phyloP scores from a whole-genome alignment of 2,329 filamentous ascomycete species.

The Phialocephala sp. region DNA sequence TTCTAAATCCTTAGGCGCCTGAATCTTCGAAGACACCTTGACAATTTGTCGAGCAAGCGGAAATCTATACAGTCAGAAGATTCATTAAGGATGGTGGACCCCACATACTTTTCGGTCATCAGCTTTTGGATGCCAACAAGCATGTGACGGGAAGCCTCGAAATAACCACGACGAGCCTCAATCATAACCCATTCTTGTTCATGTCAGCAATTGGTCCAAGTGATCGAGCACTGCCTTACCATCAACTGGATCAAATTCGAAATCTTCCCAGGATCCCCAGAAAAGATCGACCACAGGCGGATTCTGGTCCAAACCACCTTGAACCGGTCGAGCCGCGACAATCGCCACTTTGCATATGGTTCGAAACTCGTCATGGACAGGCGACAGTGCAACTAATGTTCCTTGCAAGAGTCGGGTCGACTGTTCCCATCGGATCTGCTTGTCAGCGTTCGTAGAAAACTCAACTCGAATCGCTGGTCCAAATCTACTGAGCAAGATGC shows the following conservation, averaged over 20 bases:
- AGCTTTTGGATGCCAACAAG: conserved; percentile 71
- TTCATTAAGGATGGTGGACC: background rate
- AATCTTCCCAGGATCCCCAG: conserved; percentile 65
- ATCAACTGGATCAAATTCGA: conserved; percentile 69
- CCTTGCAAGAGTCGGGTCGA: conserved; percentile 59
- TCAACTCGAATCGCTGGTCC: conserved; percentile 71
- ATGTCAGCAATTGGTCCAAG: background rate
- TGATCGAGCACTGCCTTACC: conserved; percentile 53
- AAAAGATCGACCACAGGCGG: conserved; percentile 79
- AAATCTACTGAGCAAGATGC: conserved; percentile 65
- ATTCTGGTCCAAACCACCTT: conserved; percentile 63
- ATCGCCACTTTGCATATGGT: conserved; percentile 71
- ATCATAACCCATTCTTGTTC: conserved; percentile 66
- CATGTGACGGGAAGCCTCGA: conserved; percentile 75
- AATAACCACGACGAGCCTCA: conserved; percentile 76
- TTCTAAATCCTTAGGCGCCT: conserved; percentile 58
- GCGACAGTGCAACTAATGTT: conserved; percentile 58
- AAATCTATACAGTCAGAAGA: conserved; percentile 49
- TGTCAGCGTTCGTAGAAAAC: conserved; percentile 71
- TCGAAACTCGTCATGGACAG: conserved; percentile 64
- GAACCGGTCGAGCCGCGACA: conserved; percentile 72
- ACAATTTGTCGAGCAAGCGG: conserved; percentile 67
- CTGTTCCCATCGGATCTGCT: conserved; percentile 68
- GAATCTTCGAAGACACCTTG: conserved; percentile 50
- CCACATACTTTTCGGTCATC: conserved; percentile 39